phyloP scores from a whole-genome alignment of 108 stramenopile species.

The Cyclotella atomus region DNA sequence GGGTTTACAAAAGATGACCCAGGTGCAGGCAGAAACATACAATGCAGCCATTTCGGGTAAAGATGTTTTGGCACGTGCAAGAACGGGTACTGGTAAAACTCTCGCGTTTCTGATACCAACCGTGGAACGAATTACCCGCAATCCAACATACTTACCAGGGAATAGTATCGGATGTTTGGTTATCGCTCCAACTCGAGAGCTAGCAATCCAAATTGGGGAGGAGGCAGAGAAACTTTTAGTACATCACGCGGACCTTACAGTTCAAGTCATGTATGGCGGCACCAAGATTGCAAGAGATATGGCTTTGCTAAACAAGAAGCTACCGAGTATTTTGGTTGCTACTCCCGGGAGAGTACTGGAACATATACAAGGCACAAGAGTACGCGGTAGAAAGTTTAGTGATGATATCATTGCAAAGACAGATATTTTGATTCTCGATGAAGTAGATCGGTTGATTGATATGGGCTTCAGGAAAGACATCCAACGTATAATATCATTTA shows the following conservation, averaged over 20 bases:
- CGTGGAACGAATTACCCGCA: conserved; percentile 59
- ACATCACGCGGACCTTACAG: conserved; percentile 34
- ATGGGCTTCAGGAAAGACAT: conserved; percentile 88
- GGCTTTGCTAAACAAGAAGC: conserved; percentile 47
- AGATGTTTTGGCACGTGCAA: conserved; percentile 92
- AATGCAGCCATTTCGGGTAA: conserved; percentile 61
- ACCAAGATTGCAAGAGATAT: conserved; percentile 66
- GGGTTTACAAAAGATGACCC: conserved; percentile 83
- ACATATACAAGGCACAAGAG: conserved; percentile 80
- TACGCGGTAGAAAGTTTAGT: conserved; percentile 40
- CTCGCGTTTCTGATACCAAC: conserved; percentile 87
- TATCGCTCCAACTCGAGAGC: conserved; percentile 85
- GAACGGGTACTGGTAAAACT: conserved; percentile 93
- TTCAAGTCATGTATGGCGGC: conserved; percentile 76
- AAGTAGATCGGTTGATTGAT: conserved; percentile 85
- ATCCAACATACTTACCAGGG: conserved; percentile 35
- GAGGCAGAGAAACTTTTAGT: conserved; percentile 51
- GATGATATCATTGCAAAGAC: conserved; percentile 51
- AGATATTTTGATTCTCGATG: conserved; percentile 75
- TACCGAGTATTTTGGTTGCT: conserved; percentile 55
- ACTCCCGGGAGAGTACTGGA: conserved; percentile 80
- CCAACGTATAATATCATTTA: conserved; percentile 57
- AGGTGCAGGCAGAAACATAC: conserved; percentile 91
- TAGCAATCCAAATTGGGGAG: conserved; percentile 70
- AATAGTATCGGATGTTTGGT: conserved; percentile 65